Base-by-base conservation (phyloP, 345 rosid genomes). In the Cardamine resedifolia region DNA sequence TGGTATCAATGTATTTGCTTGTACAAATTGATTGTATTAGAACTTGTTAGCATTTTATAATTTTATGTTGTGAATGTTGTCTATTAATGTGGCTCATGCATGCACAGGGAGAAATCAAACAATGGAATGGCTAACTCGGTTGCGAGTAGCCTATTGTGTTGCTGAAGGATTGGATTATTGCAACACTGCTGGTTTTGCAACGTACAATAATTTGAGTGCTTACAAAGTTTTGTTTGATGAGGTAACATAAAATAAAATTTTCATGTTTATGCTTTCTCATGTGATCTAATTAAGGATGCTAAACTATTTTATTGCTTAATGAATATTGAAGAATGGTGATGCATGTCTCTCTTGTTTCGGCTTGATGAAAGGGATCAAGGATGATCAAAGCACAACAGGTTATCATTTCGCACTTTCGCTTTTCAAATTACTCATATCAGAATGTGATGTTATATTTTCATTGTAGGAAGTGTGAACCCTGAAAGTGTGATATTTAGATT, bases 271-370 rank as follows among this genome's bases (percentile, higher is more conserved):
- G 23, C 30, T 14, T 48, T 19, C 65, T 21, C 38, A 19, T 39
- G 31, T 38, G 28, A n/a, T 58, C 7, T 58, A 43, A 31, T n/a
- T n/a, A n/a, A n/a, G 3, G 16, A 19, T 23, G 61, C 38, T 71
- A 3, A 33, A 21, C 4, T 23, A 7, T 23, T 14, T 41, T 7
- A 2, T 39, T 59, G 5, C 6, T n/a, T 53, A 4, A 53, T 70
- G 71, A 26, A 45, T 21, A 20, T 39, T 21, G 72, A 86, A 90
- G 98, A 80, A 80, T 79, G 93, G 93, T 33, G 96, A 92, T 81
- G 93, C 97, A 26, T 87, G 92, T 60, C 96, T 92, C 65, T 92
- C 98, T 2, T 92, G 96, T 83, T 92, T 90, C 52, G 97, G 98
- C 65, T 81, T 92, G 85, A 83, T 92, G 87, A 92, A 88, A 56